Base-by-base conservation (phyloP, 371 early-diverging fungal genomes). In the Cokeromyces recurvatus region DNA sequence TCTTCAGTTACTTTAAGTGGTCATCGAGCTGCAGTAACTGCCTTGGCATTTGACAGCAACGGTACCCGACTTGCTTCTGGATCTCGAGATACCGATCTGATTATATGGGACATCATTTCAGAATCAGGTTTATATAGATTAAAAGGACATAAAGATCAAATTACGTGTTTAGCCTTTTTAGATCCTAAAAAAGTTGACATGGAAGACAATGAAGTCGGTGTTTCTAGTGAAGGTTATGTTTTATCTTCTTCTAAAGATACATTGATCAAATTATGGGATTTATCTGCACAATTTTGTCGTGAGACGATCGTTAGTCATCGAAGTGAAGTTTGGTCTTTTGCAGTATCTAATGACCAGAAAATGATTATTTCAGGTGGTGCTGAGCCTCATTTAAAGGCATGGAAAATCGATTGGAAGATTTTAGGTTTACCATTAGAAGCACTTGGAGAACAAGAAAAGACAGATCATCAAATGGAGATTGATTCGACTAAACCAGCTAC, bases 201-300 rank as follows among this genome's bases (percentile, higher is more conserved):
- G 2, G 41, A 48, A 32, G 65, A 63, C 27, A 53, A 55, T 11
- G 64, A 71, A 20, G 71, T 66, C 1, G 55, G 62, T 19, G 49
- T 63, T 19, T 58, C 68, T 2, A 49, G 38, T 3, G 71, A 71
- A 24, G 87, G 89, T 11, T 91, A 91, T 52, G 51, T 97, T 32
- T 56, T 97, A 17, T 91, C 91, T 11, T 68, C 85, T 22, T 90
- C 92, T 45, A 98, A 97, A 65, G 98, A 98, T 66, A 91, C 96
- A 12, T 78, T 95, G 59, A 65, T 98, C 49, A 96, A 96, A 71
- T 63, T 95, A 35, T 98, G 97, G 97, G 97, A 97, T 64, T 68
- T 97, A 39, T 77, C 85, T 32, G 87, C 91, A 16, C 87, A 87
- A 58, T 91, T 90, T 60, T 98, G 98, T 63, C 86, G 95, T 41